Percentiles rank a stretch among this genome's conserved stretches.
phyloP scores from a whole-genome alignment of 371 early-diverging fungal species.

The Rhizopus delemar region DNA sequence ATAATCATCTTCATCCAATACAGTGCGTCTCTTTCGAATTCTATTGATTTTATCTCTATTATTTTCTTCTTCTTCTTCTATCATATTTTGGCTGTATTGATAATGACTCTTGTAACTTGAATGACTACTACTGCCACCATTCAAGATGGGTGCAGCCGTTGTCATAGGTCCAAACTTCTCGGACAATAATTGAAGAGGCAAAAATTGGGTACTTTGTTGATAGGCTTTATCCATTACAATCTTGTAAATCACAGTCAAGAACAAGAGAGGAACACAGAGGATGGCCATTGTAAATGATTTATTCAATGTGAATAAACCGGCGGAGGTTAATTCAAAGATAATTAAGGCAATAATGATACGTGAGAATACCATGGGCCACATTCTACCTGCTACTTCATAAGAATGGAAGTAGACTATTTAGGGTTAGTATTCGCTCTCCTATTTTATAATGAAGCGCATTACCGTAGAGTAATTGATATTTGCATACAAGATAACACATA shows the following conservation, averaged over 20 bases:
- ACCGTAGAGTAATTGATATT: conserved; percentile 72
- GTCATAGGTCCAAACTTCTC: conserved; percentile 46
- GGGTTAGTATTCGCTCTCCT: background rate
- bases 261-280: conserved; percentile 50
- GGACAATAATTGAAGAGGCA: conserved; percentile 46
- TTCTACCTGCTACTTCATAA: conserved; percentile 79
- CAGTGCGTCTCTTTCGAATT: conserved; percentile 39
- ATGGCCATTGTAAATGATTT: conserved; percentile 51
- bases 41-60: conserved; percentile 3
- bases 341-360: conserved; percentile 71
- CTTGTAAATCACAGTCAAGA: conserved; percentile 60
- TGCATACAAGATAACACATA: conserved; percentile 74
- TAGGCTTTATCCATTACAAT: conserved; percentile 58
- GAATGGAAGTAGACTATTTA: conserved; percentile 69
- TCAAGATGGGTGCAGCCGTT: conserved; percentile 14
- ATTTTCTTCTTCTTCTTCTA: background rate
- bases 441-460: background rate
- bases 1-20: conserved; percentile 71
- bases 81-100: too few species aligned
- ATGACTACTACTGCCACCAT: background rate
- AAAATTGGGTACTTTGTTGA: conserved; percentile 53
- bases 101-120: too few species aligned
- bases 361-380: conserved; percentile 73
- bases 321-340: conserved; percentile 78
- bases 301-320: conserved; percentile 71